phyloP scores from a whole-genome alignment of 352 stramenopile species.

The Bremia lactucae region DNA sequence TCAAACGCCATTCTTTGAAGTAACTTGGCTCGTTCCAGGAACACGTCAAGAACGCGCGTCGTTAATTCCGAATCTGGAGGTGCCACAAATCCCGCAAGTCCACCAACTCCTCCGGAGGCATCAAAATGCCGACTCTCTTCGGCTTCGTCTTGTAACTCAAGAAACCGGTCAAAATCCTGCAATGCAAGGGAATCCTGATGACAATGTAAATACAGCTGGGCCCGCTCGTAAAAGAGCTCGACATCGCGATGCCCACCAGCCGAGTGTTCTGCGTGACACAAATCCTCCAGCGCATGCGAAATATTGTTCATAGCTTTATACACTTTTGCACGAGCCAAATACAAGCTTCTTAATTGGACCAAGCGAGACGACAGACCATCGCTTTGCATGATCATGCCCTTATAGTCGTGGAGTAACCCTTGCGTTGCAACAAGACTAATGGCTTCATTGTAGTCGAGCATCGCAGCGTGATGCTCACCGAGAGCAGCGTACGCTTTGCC shows the following conservation, averaged over 20 bases:
- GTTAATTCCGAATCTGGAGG: constrained; percentile 17
- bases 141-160: constrained; percentile 53
- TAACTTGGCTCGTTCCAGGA: constrained; percentile 48
- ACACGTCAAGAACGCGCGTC: constrained; percentile 35
- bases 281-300: constrained; percentile 38
- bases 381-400: constrained; percentile 3
- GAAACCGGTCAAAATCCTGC: constrained; percentile 48
- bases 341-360: constrained; percentile 34
- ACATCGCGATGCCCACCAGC: constrained; percentile 37
- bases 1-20: constrained; percentile 40
- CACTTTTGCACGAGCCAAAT: constrained; percentile 44
- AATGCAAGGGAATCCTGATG: constrained; percentile 37
- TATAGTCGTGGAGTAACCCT: constrained; percentile 21
- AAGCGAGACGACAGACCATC: constrained; percentile 17
- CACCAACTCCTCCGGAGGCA: constrained; percentile 22
- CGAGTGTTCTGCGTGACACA: constrained; percentile 31
- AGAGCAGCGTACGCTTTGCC: constrained; percentile 50
- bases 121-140: constrained; percentile 27
- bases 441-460: constrained; percentile 57
- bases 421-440: constrained; percentile 37
- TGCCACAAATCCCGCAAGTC: constrained; percentile 18
- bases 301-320: constrained; percentile 47
- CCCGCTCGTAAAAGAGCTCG: constrained; percentile 51
- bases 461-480: constrained; percentile 34
- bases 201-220: constrained; percentile 38